Evolutionary conservation across 139 green algal genomes (phyloP).

Genomic region (Edaphochlamys debaryana): DNA sequence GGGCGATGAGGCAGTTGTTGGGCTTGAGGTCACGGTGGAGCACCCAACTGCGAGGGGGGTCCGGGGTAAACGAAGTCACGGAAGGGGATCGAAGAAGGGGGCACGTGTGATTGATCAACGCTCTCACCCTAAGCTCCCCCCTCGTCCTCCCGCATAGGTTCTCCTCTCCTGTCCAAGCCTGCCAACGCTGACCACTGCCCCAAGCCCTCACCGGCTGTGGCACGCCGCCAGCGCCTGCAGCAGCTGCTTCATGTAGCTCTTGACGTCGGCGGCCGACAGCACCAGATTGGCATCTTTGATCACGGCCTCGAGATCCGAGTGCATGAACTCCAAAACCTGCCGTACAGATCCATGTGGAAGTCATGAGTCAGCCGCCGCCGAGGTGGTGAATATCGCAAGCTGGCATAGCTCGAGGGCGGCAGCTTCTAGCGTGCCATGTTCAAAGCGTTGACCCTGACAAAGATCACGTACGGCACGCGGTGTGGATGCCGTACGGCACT

Average conservation of each 20-base stretch:
- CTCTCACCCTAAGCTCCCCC: too few species aligned
- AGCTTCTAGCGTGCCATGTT: too few species aligned
- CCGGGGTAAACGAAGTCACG: too few species aligned
- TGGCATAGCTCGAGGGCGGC: too few species aligned
- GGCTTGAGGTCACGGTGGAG: constrained; percentile 93
- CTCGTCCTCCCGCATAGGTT: too few species aligned
- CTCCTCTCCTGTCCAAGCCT: background rate
- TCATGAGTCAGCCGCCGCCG: too few species aligned
- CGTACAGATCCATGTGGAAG: too few species aligned
- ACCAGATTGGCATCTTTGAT: constrained; percentile 83
- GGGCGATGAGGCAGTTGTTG: constrained; percentile 89
- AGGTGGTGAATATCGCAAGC: too few species aligned
- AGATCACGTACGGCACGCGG: too few species aligned
- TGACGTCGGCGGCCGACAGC: constrained; percentile 82
- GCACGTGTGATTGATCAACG: background rate
- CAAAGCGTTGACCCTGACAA: too few species aligned
- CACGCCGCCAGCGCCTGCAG: constrained; percentile 74
- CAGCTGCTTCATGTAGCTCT: constrained; percentile 88
- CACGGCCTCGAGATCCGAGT: constrained; percentile 84
- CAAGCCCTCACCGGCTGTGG: constrained; percentile 69
- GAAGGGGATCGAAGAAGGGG: too few species aligned
- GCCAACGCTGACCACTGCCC: background rate
- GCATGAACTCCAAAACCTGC: constrained; percentile 88
- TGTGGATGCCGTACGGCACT: too few species aligned
- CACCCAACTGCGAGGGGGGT: constrained; percentile 66